Base-by-base conservation (phyloP, 2,329 filamentous ascomycete species). In the Pseudomassariella vexata region DNA sequence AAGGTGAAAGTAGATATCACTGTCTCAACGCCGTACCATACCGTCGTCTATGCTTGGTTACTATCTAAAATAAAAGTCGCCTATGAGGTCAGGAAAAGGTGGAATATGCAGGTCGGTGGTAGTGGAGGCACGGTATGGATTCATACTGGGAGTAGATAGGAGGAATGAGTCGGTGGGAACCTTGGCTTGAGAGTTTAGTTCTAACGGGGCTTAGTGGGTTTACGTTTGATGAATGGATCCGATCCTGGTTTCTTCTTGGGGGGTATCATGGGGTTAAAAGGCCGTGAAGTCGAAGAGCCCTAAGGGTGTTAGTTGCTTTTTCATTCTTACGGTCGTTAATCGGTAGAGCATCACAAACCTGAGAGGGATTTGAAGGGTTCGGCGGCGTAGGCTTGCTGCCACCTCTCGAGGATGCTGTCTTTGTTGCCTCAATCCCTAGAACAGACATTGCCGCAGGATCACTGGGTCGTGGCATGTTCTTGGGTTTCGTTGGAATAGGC, bases 361-460 rank as follows among this genome's bases (percentile, higher is more conserved):
- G 45, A 7, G 47, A 43, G 3, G 45, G 42, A 34, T 44, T 45
- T 9, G 38, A 14, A 16, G 33, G 28, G 28, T 22, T 22, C 3
- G 25, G 17, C 8, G 40, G 32, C 15, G 41, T 39, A 24, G 36
- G 26, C 19, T 35, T 36, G 19, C 24, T 39, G 8, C 31, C 24
- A 19, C 38, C 28, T n/a, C n/a, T n/a, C n/a, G n/a, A n/a, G 3
- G 40, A 26, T 4, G 39, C 29, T 8, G 37, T 28, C 11, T 41
- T 17, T 10, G 27, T 38, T 2, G 38, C 27, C 12, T 37, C 33
- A 19, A 50, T 45, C 10, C 49, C 48, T 16, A 55, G 35, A n/a
- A 53, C 42, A 9, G 47, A 38, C 48, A 51, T 52, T 7, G 52
- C 50, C 14, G 52, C 40, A 12, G 48, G 50, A 25, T 54, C 51